These are phyloP conservation scores for Botryotinia convoluta DNA, from an alignment of 2,329 filamentous ascomycete genomes.

Conservation along the genomic window DNA sequence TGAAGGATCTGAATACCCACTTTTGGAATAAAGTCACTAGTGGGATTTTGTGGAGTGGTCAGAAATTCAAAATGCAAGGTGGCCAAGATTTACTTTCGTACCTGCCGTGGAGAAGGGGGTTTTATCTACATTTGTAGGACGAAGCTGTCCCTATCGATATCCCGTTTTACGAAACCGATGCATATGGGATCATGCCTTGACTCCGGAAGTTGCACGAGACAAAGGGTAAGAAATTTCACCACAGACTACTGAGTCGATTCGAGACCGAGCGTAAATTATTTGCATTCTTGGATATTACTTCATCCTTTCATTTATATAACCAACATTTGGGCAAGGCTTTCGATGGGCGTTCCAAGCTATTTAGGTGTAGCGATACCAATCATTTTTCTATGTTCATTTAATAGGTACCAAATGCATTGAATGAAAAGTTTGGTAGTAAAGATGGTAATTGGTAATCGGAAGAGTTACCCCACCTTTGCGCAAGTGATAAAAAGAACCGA, in stretches of 20 bases:
- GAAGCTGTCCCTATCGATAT: neutral
- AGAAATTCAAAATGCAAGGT: neutral
- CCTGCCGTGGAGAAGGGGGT: neutral
- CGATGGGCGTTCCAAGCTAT: neutral
- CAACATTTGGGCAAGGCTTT: neutral
- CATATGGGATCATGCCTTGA: neutral
- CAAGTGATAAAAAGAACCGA: neutral
- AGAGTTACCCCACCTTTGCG: neutral
- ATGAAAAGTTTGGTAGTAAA: neutral
- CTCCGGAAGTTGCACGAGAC: neutral
- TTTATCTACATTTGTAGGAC: conserved; percentile 10
- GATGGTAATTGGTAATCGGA: neutral
- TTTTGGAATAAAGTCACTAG: neutral
- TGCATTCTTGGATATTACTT: neutral
- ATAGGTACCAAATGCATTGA: neutral
- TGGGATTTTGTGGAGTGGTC: neutral
- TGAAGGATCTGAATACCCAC: neutral
- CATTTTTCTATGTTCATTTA: neutral
- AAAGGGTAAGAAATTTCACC: neutral
- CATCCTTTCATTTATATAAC: neutral
- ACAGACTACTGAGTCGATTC: neutral
- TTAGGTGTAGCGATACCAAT: neutral
- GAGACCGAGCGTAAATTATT: neutral
- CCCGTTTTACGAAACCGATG: neutral
- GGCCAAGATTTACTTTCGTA: neutral